phyloP scores from a whole-genome alignment of 345 rosid species.

The Balakata baccata region DNA sequence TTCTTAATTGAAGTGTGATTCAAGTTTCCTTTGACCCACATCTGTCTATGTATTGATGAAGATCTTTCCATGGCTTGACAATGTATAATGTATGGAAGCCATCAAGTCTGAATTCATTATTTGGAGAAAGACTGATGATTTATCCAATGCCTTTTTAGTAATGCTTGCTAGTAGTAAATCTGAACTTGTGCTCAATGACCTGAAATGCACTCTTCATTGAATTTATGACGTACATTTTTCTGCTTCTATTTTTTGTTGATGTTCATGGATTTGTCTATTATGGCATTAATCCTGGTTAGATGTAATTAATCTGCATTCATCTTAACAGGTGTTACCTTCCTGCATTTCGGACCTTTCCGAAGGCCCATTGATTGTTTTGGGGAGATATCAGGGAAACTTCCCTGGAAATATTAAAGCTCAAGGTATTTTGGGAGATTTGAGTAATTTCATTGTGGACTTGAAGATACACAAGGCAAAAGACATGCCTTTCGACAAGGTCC shows the following conservation, averaged over 20 bases:
- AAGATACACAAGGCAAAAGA: constrained; percentile 50
- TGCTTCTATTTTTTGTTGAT: not conserved
- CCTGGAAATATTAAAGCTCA: constrained; percentile 49
- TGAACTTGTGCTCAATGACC: not conserved
- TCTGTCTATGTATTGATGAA: not conserved
- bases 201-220: not conserved
- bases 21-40: not conserved
- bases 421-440: constrained; percentile 60
- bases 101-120: not conserved
- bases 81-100: not conserved
- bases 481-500: constrained; percentile 61
- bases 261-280: not conserved
- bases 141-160: not conserved
- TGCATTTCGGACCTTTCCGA: constrained; percentile 58
- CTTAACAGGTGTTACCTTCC: constrained; percentile 54
- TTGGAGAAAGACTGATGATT: not conserved
- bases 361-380: constrained; percentile 50
- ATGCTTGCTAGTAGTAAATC: not conserved
- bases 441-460: constrained; percentile 47
- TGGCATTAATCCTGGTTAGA: not conserved
- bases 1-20: not conserved
- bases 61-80: not conserved
- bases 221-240: not conserved
- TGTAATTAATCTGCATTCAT: constrained; percentile 15
- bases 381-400: constrained; percentile 64